These are phyloP conservation scores for Pichia cephalocereana DNA, from an alignment of 805 yeast genomes.

Conservation along the genomic window DNA sequence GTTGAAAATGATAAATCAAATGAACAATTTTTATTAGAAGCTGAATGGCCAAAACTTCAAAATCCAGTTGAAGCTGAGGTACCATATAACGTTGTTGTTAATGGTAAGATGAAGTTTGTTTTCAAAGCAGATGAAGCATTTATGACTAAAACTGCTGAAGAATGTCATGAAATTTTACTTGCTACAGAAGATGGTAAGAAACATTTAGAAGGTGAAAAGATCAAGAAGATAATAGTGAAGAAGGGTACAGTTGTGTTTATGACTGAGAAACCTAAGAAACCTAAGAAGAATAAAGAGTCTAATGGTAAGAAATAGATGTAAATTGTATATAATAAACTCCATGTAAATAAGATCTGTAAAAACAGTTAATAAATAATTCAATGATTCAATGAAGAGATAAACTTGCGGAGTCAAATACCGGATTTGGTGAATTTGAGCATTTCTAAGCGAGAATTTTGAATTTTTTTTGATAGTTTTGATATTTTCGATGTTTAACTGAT, in stretches of 20 bases:
- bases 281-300: no score
- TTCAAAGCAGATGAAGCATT: conserved; percentile 28
- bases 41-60: conserved; percentile 57
- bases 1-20: conserved; percentile 8
- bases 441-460: no score
- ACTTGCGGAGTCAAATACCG: no score
- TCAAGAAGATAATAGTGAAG: conserved; percentile 50
- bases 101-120: conserved; percentile 59
- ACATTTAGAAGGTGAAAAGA: conserved; percentile 32
- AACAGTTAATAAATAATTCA: no score
- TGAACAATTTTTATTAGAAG: conserved; percentile 37
- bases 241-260: conserved; percentile 20
- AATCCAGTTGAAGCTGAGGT: conserved; percentile 28
- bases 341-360: no score
- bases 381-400: no score
- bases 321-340: background rate
- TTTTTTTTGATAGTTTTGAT: no score
- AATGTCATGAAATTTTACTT: conserved; percentile 29
- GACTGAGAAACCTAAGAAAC: background rate
- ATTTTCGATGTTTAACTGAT: no score
- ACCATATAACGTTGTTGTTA: conserved; percentile 53
- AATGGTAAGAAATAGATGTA: no score
- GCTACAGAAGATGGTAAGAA: conserved; percentile 30
- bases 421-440: no score
- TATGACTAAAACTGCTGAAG: conserved; percentile 23